Evolutionary conservation across 345 rosid genomes (phyloP).

Genomic region (Salix arbutifolia): DNA sequence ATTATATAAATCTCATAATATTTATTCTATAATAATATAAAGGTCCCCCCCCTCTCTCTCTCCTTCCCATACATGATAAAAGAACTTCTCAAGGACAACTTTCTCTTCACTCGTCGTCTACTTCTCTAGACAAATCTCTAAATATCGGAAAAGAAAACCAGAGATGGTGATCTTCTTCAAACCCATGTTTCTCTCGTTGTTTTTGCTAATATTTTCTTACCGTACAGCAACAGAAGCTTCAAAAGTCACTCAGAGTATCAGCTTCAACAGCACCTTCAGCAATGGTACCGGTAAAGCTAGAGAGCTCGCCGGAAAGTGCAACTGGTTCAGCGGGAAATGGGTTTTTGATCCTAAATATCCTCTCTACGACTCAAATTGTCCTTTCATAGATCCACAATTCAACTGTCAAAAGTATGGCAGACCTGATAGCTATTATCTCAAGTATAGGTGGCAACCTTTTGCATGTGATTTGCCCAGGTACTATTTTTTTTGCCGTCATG

Average conservation of each 20-base stretch:
- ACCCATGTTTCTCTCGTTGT: conserved; percentile 16
- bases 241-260: conserved; percentile 7
- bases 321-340: conserved; percentile 57
- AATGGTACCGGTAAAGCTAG: conserved; percentile 6
- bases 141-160: conserved; percentile 15
- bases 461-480: conserved; percentile 54
- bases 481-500: neutral
- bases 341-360: conserved; percentile 50
- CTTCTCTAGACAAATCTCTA: neutral
- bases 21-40: too few relatives aligned
- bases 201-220: neutral
- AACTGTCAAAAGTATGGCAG: conserved; percentile 57
- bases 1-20: too few relatives aligned
- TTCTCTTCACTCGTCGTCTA: conserved; percentile 20
- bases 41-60: neutral
- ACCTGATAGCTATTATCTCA: conserved; percentile 43
- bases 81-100: conserved; percentile 11
- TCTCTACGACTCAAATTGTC: conserved; percentile 46
- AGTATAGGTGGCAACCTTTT: conserved; percentile 65
- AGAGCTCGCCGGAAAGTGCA: conserved; percentile 33
- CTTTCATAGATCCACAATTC: conserved; percentile 55
- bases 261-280: neutral
- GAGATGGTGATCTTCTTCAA: conserved; percentile 34
- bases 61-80: conserved; percentile 18
- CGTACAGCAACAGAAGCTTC: neutral